Conservation (phyloP, 441 rosid genomes). For the Syzygium syzygioides region DNA sequence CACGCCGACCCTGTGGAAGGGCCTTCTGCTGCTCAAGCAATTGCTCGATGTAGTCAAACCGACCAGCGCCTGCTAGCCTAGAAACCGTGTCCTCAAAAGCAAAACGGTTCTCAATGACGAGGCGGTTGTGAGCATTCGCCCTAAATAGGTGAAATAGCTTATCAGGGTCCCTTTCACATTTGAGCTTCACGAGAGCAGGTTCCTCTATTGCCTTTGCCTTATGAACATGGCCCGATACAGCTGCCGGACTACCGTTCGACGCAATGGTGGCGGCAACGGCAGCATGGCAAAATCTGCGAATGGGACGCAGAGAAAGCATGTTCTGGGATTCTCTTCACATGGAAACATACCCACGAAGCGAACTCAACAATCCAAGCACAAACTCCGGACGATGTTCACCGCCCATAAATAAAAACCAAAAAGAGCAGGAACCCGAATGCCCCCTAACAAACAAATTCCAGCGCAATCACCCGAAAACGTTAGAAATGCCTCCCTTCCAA, state of each 20-base stretch:
- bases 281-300: constrained; percentile 50
- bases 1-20: constrained; percentile 73
- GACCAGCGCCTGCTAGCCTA: constrained; percentile 58
- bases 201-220: constrained; percentile 31
- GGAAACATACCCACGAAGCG: constrained; percentile 39
- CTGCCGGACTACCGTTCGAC: constrained; percentile 12
- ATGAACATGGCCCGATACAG: constrained; percentile 10
- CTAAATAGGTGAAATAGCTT: constrained; percentile 61
- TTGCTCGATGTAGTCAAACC: constrained; percentile 61
- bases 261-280: constrained; percentile 24
- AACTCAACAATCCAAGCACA: background rate
- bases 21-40: constrained; percentile 83
- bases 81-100: constrained; percentile 74
- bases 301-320: constrained; percentile 57
- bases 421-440: background rate
- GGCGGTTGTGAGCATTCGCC: constrained; percentile 58
- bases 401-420: background rate
- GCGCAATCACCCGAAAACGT: background rate
- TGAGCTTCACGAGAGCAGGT: constrained; percentile 65
- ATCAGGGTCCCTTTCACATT: constrained; percentile 73
- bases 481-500: background rate
- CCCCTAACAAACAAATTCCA: background rate
- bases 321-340: constrained; percentile 31
- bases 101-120: constrained; percentile 56
- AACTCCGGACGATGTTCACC: background rate